Percentiles rank a stretch among this genome's conserved stretches.
Evolutionary conservation across 2,329 filamentous ascomycete species (phyloP).

Genomic region (Phoma sp.): DNA sequence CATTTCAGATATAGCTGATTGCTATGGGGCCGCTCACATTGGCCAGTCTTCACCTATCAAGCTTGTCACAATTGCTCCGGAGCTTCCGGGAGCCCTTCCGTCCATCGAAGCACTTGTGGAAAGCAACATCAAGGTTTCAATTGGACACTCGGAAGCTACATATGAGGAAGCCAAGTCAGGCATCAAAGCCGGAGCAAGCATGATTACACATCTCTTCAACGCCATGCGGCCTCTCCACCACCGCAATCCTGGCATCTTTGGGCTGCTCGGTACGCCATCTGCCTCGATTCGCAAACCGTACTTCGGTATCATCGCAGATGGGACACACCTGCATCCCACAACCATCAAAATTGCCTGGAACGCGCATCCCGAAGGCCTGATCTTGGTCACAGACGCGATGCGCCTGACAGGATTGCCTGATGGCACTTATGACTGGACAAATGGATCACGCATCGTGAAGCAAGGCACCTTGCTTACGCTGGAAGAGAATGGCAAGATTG

Average conservation of each 20-base stretch:
- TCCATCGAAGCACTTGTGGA: slow-evolving; percentile 69
- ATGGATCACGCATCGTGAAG: slow-evolving; percentile 71
- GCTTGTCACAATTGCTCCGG: slow-evolving; percentile 86
- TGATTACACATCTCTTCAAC: slow-evolving; percentile 95
- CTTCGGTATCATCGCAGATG: slow-evolving; percentile 90
- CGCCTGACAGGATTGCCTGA: slow-evolving; percentile 83
- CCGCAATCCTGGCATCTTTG: slow-evolving; percentile 89
- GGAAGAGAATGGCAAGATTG: slow-evolving; percentile 70
- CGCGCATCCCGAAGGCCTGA: slow-evolving; percentile 81
- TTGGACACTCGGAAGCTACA: slow-evolving; percentile 86
- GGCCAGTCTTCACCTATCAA: slow-evolving; percentile 60
- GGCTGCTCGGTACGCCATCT: slow-evolving; percentile 68
- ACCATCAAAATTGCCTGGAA: slow-evolving; percentile 89
- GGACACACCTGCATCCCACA: slow-evolving; percentile 87
- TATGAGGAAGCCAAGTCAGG: slow-evolving; percentile 80
- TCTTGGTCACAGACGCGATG: slow-evolving; percentile 94
- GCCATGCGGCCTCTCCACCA: slow-evolving; percentile 91
- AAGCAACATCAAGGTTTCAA: slow-evolving; percentile 74
- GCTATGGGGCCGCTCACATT: slow-evolving; percentile 77
- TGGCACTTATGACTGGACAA: slow-evolving; percentile 85
- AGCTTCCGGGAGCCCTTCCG: slow-evolving; percentile 72
- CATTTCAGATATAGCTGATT: slow-evolving; percentile 69
- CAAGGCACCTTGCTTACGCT: slow-evolving; percentile 74
- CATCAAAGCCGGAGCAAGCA: slow-evolving; percentile 76
- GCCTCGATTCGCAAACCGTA: slow-evolving; percentile 63